Evolutionary conservation across 257 asterid genomes (phyloP).

Genomic region (Catharanthus roseus): DNA sequence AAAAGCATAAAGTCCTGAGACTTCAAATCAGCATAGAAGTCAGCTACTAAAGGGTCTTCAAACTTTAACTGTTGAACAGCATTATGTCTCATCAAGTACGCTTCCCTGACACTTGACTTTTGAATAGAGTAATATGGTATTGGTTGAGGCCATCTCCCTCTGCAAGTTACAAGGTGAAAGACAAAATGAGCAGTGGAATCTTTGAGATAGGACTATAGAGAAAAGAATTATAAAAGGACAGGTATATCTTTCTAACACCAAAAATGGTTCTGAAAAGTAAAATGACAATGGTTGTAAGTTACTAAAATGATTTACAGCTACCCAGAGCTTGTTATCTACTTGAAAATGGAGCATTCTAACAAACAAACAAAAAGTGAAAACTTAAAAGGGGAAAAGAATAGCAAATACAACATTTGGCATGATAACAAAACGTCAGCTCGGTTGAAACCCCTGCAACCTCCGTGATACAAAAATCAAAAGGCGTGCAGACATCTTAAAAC

Average conservation of each 20-base stretch:
- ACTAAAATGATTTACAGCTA: too few species aligned
- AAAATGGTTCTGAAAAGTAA: neutral
- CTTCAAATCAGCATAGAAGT: constrained; percentile 22
- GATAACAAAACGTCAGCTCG: neutral
- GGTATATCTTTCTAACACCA: neutral
- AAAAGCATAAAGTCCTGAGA: constrained; percentile 41
- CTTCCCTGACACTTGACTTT: constrained; percentile 45
- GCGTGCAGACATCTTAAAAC: neutral
- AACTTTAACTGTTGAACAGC: constrained; percentile 50
- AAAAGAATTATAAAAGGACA: neutral
- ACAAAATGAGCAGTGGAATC: neutral
- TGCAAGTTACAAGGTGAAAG: constrained; percentile 24
- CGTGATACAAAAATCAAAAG: neutral
- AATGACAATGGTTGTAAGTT: too few species aligned
- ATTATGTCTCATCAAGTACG: constrained; percentile 50
- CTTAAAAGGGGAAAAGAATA: too few species aligned
- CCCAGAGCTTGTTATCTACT: neutral
- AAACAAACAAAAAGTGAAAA: too few species aligned
- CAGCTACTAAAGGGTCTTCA: constrained; percentile 38
- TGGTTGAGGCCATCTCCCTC: constrained; percentile 58
- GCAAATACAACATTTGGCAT: too few species aligned
- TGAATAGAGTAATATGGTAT: constrained; percentile 22
- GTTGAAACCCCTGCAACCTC: neutral
- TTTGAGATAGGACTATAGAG: neutral
- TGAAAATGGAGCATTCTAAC: neutral